phyloP scores from a whole-genome alignment of 2,329 filamentous ascomycete species.

The Bipolaris bicolor region DNA sequence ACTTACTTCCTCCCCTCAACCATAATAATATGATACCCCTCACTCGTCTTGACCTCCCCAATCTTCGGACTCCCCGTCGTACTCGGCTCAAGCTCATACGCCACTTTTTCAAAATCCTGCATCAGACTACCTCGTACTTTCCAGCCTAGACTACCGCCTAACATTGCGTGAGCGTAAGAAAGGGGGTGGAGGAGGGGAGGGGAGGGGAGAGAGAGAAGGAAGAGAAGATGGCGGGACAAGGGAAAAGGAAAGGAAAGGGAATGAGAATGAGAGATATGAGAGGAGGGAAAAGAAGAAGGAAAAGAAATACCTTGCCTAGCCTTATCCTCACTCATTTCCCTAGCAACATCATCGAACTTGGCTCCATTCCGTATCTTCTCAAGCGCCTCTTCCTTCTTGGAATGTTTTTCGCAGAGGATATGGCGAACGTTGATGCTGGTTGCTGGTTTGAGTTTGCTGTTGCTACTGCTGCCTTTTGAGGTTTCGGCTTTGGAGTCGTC shows the following conservation, averaged over 20 bases:
- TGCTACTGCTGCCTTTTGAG: conserved; percentile 28
- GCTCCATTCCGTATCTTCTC: conserved; percentile 69
- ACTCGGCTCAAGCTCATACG: conserved; percentile 71
- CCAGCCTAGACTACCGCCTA: conserved; percentile 75
- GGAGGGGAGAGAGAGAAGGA: background rate
- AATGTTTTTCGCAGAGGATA: conserved; percentile 77
- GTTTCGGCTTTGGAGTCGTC: conserved; percentile 12
- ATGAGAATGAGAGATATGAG: too few relatives aligned
- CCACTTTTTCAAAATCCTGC: conserved; percentile 73
- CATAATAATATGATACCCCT: conserved; percentile 84
- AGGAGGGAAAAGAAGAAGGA: background rate
- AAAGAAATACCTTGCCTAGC: conserved; percentile 59
- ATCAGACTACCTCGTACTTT: conserved; percentile 72
- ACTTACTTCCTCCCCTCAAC: conserved; percentile 67
- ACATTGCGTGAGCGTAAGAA: too few relatives aligned
- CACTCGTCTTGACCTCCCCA: conserved; percentile 73
- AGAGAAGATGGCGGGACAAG: too few relatives aligned
- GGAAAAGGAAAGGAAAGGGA: too few relatives aligned
- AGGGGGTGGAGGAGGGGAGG: too few relatives aligned
- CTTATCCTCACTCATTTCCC: conserved; percentile 78
- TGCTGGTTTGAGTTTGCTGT: conserved; percentile 63
- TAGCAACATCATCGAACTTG: conserved; percentile 77
- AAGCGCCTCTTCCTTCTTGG: conserved; percentile 78
- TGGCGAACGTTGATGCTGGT: conserved; percentile 75
- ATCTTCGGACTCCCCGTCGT: conserved; percentile 68